phyloP scores from a whole-genome alignment of 1,284 basidiomycete genomes.

The Fomes fomentarius region DNA sequence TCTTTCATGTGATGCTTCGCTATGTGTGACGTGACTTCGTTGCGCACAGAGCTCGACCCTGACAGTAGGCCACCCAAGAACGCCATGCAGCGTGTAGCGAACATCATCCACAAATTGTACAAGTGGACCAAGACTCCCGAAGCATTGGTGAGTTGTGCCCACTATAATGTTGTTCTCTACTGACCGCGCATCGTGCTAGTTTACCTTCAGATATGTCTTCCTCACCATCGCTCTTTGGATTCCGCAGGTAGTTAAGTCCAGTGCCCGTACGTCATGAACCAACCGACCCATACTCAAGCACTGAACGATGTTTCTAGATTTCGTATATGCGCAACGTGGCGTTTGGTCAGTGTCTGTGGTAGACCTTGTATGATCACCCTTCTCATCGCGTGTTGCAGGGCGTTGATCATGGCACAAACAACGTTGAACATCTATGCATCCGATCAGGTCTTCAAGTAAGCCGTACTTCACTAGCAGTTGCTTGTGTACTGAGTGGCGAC shows the following conservation, averaged over 20 bases:
- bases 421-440: constrained; percentile 64
- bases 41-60: constrained; percentile 44
- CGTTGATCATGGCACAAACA: constrained; percentile 70
- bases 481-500: constrained; percentile 2
- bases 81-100: constrained; percentile 41
- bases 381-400: constrained; percentile 39
- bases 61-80: constrained; percentile 52
- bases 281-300: no score
- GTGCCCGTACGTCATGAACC: constrained; percentile 42
- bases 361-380: not conserved
- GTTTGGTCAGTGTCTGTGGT: constrained; percentile 40
- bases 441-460: constrained; percentile 60
- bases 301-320: constrained; percentile 32
- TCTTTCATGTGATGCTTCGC: no score
- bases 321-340: constrained; percentile 47
- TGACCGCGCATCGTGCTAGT: constrained; percentile 37
- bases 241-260: constrained; percentile 48
- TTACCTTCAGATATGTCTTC: constrained; percentile 58
- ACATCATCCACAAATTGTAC: constrained; percentile 39
- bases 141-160: constrained; percentile 39
- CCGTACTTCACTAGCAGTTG: constrained; percentile 18
- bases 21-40: not conserved
- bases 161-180: not conserved
- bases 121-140: constrained; percentile 48
- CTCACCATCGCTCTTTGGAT: constrained; percentile 61